Evolutionary conservation across 225 moss, liverwort and hornwort species (phyloP).

Genomic region (Marchantia paleacea): DNA sequence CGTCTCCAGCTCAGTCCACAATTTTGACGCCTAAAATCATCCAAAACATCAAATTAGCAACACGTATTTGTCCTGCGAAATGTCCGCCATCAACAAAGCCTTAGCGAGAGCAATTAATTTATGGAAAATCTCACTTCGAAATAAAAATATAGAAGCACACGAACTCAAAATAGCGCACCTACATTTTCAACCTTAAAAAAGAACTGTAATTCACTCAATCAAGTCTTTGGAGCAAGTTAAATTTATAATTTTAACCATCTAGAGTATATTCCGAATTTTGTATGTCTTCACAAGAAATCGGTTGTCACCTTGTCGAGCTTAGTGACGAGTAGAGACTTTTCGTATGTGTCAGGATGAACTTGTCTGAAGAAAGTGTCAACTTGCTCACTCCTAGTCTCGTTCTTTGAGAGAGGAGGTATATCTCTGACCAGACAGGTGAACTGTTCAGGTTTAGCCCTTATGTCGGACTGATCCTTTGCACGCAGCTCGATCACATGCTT

Average conservation of each 20-base stretch:
- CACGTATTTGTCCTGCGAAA: background rate
- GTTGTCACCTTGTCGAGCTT: slow-evolving; percentile 41
- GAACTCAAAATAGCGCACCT: too few species aligned
- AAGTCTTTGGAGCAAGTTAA: too few species aligned
- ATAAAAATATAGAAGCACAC: too few species aligned
- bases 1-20: slow-evolving; percentile 55
- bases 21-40: slow-evolving; percentile 42
- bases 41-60: background rate
- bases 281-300: background rate
- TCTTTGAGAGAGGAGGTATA: slow-evolving; percentile 54
- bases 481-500: slow-evolving; percentile 57
- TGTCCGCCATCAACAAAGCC: background rate
- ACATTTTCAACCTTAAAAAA: too few species aligned
- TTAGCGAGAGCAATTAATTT: background rate
- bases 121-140: too few species aligned
- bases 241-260: too few species aligned
- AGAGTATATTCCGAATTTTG: too few species aligned
- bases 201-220: too few species aligned
- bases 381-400: slow-evolving; percentile 49
- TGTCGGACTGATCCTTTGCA: slow-evolving; percentile 31
- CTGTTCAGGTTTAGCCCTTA: slow-evolving; percentile 61
- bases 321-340: slow-evolving; percentile 42
- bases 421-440: slow-evolving; percentile 70
- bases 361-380: slow-evolving; percentile 62
- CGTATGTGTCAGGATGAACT: slow-evolving; percentile 61